Base-by-base conservation (phyloP, 2,329 filamentous ascomycete genomes). In the Incumbomyces lentus region DNA sequence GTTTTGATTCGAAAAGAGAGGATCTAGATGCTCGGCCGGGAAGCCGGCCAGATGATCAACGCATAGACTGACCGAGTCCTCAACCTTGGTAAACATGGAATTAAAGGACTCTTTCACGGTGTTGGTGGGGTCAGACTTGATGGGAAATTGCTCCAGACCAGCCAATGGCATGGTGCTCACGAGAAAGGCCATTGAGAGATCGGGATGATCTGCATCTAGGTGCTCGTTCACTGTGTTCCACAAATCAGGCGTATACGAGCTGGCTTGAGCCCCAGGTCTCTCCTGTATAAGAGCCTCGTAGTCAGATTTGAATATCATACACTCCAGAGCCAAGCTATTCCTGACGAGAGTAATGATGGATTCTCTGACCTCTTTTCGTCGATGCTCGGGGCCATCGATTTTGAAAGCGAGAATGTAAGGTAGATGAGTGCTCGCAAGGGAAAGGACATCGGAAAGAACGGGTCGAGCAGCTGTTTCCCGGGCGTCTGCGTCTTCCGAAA, bases 31-130 rank as follows among this genome's bases (percentile, higher is more conserved):
- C 3, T 74, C 67, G 1, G 78, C 72, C 16, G 77, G 74, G 58
- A 95, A 89, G 51, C 89, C 84, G 31, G 82, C 82, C 36, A 98
- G 68, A 10, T 84, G 77, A 52, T 88, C 84, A 34, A 96, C 75
- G 39, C 95, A 78, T 49, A 78, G 76, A 14, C 81, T 81, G 18
- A 95, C 76, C 29, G 78, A 72, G 44, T 74, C 70, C 36, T 75
- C 78, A 1, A 83, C 66, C 47, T 77, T 69, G 18, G 71, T 70
- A 49, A 90, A 82, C 18, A 82, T 79, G 39, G 73, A 67, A 59
- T 96, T 96, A 71, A 94, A 96, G 22, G 78, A 72, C n/a, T 72
- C 70, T 56, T 82, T 82, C 48, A 65, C 79, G 65, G 34, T 14
- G n/a, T 66, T 62, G 16, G 55, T 65, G 22, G 62, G 58, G 42